A percentile compares a stretch with the other conserved stretches of the same genome.
Conservation (phyloP, 1,284 basidiomycete species). For the Mycena citricolor region DNA sequence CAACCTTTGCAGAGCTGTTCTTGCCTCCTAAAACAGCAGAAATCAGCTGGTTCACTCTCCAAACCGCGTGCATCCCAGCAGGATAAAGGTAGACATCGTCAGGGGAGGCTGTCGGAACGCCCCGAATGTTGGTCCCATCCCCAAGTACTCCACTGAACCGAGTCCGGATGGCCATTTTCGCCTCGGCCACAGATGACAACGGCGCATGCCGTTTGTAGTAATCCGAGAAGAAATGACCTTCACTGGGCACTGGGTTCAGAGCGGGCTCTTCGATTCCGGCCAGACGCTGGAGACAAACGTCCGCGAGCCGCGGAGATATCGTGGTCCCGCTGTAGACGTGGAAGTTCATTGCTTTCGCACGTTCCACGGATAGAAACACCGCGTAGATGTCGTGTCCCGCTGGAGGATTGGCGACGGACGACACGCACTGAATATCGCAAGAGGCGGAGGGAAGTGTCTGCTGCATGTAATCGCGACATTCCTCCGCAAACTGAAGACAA, state of each 20-base stretch:
- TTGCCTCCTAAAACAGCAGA: constrained; percentile 38
- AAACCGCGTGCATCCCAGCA: constrained; percentile 23
- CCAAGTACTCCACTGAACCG: constrained; percentile 30
- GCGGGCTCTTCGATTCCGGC: constrained; percentile 3
- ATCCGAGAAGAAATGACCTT: constrained; percentile 75
- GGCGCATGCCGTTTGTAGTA: constrained; percentile 93
- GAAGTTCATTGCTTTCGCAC: constrained; percentile 13
- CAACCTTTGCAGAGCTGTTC: constrained; percentile 8
- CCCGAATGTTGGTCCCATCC: constrained; percentile 36
- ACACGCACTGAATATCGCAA: constrained; percentile 9
- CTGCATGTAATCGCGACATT: constrained; percentile 76
- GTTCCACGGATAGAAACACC: constrained; percentile 14
- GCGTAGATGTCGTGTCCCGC: constrained; percentile 17
- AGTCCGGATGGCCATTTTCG: constrained; percentile 13
- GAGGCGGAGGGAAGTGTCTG: constrained; percentile 38
- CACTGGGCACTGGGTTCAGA: constrained; percentile 4
- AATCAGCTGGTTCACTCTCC: constrained; percentile 31
- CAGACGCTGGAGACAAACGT: constrained; percentile 10
- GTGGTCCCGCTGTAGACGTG: constrained; percentile 15
- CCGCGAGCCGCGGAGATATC: constrained; percentile 18
- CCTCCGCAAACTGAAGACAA: constrained; percentile 67
- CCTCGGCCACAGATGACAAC: constrained; percentile 30
- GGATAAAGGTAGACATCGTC: constrained; percentile 22
- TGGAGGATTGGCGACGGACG: constrained; percentile 16
- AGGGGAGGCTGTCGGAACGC: constrained; percentile 12